Evolutionary conservation across 805 yeast genomes (phyloP).

Genomic region (Ascoidea tarda): DNA sequence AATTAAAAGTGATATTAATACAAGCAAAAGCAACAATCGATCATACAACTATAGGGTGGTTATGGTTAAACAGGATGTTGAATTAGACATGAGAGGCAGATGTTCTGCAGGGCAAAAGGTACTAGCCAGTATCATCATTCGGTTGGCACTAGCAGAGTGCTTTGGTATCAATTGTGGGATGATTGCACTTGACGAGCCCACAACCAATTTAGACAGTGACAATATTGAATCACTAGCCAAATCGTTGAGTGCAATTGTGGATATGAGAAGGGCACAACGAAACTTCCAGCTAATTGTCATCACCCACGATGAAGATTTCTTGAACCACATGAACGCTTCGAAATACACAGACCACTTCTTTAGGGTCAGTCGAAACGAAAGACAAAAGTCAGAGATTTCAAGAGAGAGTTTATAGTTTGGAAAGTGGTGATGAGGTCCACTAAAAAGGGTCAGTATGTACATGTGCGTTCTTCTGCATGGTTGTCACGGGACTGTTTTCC

Average conservation of each 20-base stretch:
- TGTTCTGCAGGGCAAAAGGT: conserved; percentile 98
- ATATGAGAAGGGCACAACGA: conserved; percentile 56
- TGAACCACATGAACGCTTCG: conserved; percentile 73
- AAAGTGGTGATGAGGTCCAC: too few relatives aligned
- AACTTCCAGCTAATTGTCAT: conserved; percentile 92
- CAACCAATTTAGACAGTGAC: conserved; percentile 85
- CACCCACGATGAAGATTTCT: conserved; percentile 90
- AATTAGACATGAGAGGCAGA: conserved; percentile 94
- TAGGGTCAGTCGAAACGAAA: conserved; percentile 64
- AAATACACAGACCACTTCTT: conserved; percentile 81
- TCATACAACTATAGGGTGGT: conserved; percentile 89
- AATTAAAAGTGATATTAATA: conserved; percentile 62
- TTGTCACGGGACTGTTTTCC: too few relatives aligned
- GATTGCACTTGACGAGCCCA: conserved; percentile 94
- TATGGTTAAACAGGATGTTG: conserved; percentile 85
- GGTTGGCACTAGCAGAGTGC: conserved; percentile 89
- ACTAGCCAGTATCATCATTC: conserved; percentile 77
- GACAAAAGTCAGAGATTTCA: conserved; percentile 62
- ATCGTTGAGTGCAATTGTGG: conserved; percentile 64
- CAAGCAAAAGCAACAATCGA: conserved; percentile 24
- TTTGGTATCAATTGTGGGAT: conserved; percentile 93
- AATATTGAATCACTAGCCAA: conserved; percentile 81
- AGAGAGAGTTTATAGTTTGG: too few relatives aligned
- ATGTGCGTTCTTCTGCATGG: too few relatives aligned
- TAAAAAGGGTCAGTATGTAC: too few relatives aligned